These are phyloP conservation scores for Grigorovia yakushimaensis DNA, from an alignment of 805 yeast genomes.

Conservation along the genomic window DNA sequence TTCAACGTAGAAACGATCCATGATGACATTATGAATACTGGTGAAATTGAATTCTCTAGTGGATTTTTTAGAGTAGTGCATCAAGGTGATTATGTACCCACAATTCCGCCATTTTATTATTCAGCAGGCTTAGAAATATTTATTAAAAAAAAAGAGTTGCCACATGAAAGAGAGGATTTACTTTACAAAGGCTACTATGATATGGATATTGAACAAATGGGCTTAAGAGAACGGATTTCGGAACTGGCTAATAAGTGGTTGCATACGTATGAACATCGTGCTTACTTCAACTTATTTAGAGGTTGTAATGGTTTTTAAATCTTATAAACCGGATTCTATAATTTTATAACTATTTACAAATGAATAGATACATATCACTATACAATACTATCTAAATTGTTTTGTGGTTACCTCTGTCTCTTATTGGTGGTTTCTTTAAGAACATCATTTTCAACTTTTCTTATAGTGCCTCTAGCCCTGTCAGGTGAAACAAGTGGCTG, in stretches of 20 bases:
- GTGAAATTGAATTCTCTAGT: constrained; percentile 17
- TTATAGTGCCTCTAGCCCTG: neutral
- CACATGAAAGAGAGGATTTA: constrained; percentile 23
- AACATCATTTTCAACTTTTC: constrained; percentile 2
- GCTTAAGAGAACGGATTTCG: neutral
- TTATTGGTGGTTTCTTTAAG: neutral
- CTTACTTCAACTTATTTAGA: constrained; percentile 29
- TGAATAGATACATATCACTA: neutral
- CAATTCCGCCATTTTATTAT: constrained; percentile 43
- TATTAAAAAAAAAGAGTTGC: constrained; percentile 31
- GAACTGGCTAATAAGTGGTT: constrained; percentile 11
- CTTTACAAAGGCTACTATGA: constrained; percentile 17
- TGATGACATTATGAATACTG: constrained; percentile 12
- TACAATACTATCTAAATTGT: neutral
- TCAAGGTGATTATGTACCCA: constrained; percentile 48
- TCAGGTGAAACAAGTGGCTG: constrained; percentile 4
- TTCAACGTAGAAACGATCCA: constrained; percentile 34
- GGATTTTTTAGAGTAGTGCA: constrained; percentile 51
- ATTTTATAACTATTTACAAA: neutral
- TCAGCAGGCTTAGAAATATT: constrained; percentile 46
- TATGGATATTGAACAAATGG: neutral
- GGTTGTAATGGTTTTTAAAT: constrained; percentile 24
- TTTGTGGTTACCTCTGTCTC: constrained; percentile 1
- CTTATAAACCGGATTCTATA: neutral
- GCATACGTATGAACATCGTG: constrained; percentile 32